Conservation (phyloP, 768 basidiomycete genomes). For the Mycena filopes region DNA sequence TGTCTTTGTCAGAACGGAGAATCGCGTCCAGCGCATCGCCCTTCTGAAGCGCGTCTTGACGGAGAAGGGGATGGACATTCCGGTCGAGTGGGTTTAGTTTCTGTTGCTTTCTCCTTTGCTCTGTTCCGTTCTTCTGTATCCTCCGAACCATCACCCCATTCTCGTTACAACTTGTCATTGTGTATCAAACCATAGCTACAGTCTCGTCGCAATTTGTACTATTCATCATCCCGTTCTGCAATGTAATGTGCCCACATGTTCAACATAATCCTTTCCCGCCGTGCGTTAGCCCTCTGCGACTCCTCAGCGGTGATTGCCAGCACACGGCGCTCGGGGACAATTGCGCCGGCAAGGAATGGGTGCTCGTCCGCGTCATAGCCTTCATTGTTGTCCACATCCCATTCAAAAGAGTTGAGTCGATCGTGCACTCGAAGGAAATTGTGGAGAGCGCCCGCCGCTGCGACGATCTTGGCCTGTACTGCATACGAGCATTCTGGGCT, state of each 20-base stretch:
- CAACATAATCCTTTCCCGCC: constrained; percentile 4
- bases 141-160: neutral
- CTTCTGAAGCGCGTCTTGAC: constrained; percentile 7
- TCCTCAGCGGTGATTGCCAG: constrained; percentile 16
- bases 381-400: neutral
- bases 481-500: constrained; percentile 25
- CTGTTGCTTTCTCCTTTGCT: neutral
- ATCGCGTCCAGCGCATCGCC: constrained; percentile 12
- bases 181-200: neutral
- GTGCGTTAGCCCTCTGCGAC: constrained; percentile 3
- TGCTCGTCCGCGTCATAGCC: constrained; percentile 6
- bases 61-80: constrained; percentile 1
- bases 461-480: constrained; percentile 34
- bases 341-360: constrained; percentile 5
- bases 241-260: constrained; percentile 17
- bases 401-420: constrained; percentile 9
- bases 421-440: constrained; percentile 38
- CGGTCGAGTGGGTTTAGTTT: constrained; percentile 3
- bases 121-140: neutral
- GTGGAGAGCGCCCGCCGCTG: constrained; percentile 32
- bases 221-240: constrained; percentile 2
- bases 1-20: constrained; percentile 7
- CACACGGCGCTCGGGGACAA: neutral
- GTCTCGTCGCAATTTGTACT: neutral
- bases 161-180: neutral